Conservation (phyloP, 805 yeast species). For the Yamadazyma tumulicola region DNA sequence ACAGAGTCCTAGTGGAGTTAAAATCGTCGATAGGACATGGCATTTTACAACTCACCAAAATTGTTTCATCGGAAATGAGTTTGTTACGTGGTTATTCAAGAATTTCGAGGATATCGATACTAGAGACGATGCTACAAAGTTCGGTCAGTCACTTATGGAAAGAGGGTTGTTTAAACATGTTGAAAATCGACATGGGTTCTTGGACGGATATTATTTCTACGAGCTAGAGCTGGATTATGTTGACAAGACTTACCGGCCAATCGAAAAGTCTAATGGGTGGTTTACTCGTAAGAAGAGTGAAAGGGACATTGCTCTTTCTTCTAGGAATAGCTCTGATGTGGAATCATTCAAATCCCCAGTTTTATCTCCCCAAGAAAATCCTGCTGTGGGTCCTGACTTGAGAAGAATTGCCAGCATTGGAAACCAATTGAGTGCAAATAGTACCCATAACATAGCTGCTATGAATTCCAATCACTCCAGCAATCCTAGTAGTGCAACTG, state of each 20-base stretch:
- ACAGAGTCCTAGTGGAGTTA: conserved; percentile 63
- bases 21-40: conserved; percentile 81
- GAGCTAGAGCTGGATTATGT: conserved; percentile 56
- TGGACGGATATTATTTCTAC: conserved; percentile 93
- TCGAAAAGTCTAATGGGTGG: conserved; percentile 24
- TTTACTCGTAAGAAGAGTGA: conserved; percentile 23
- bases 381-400: conserved; percentile 13
- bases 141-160: conserved; percentile 75
- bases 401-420: conserved; percentile 17
- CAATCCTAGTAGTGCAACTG: neutral
- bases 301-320: conserved; percentile 12
- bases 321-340: conserved; percentile 24
- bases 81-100: conserved; percentile 81
- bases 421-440: conserved; percentile 8
- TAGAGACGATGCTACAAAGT: conserved; percentile 77
- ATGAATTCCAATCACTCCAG: conserved; percentile 2
- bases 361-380: conserved; percentile 15
- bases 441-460: neutral
- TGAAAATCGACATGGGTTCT: conserved; percentile 73
- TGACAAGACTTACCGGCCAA: conserved; percentile 23
- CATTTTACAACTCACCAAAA: conserved; percentile 76
- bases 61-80: conserved; percentile 81
- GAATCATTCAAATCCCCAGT: conserved; percentile 27
- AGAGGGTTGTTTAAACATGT: conserved; percentile 76
- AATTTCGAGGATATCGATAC: conserved; percentile 75